Evolutionary conservation across 1,139 yeast genomes (phyloP).

Genomic region (Saccharomyces pastorianus): DNA sequence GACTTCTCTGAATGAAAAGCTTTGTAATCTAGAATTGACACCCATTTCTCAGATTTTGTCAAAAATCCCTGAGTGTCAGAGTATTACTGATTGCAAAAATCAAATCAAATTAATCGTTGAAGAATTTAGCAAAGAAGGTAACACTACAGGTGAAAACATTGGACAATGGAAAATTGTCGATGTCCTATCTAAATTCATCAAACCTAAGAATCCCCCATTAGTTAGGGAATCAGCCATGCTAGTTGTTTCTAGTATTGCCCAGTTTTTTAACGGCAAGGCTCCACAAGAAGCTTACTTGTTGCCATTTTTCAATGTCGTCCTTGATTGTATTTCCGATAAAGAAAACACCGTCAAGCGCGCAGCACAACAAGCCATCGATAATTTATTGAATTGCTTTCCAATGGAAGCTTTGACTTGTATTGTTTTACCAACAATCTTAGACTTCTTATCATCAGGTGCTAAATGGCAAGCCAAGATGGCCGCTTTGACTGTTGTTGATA

Average conservation of each 20-base stretch:
- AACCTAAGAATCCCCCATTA: constrained; percentile 65
- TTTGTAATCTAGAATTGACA: constrained; percentile 56
- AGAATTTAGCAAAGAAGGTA: constrained; percentile 39
- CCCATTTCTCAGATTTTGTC: constrained; percentile 60
- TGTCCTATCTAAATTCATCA: constrained; percentile 54
- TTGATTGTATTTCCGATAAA: constrained; percentile 71
- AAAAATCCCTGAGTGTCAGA: constrained; percentile 48
- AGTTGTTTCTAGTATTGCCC: constrained; percentile 59
- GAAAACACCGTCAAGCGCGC: constrained; percentile 80
- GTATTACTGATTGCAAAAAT: constrained; percentile 57
- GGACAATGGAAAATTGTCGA: constrained; percentile 60
- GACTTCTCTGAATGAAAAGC: constrained; percentile 60
- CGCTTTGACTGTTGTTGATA: constrained; percentile 66
- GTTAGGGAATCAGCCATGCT: constrained; percentile 70
- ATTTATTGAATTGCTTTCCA: constrained; percentile 62
- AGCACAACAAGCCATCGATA: constrained; percentile 62
- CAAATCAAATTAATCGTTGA: constrained; percentile 53
- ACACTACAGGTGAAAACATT: constrained; percentile 36
- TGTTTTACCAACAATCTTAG: constrained; percentile 52
- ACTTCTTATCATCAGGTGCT: constrained; percentile 70
- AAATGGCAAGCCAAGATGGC: constrained; percentile 91
- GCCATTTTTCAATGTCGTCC: constrained; percentile 48
- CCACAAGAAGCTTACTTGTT: constrained; percentile 71
- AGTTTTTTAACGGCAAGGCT: constrained; percentile 48
- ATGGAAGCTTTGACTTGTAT: constrained; percentile 71